phyloP scores from a whole-genome alignment of 2,329 filamentous ascomycete genomes.

The Xenoacremonium recifei region DNA sequence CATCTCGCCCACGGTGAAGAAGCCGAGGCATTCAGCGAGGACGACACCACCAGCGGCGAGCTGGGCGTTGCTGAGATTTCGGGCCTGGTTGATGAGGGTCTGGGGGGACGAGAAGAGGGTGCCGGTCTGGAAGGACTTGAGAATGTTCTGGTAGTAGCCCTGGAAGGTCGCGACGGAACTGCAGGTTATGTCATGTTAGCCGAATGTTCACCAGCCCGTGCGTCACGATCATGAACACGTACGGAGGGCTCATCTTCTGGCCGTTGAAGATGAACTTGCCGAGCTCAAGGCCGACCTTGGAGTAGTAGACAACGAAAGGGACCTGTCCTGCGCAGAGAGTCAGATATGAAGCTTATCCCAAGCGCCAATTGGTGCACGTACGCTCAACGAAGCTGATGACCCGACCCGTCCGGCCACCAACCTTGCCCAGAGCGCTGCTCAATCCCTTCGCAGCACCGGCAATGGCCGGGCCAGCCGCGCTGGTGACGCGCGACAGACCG shows the following conservation, averaged over 20 bases:
- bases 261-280: conserved; percentile 82
- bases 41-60: conserved; percentile 74
- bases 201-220: conserved; percentile 6
- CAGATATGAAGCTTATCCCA: conserved; percentile 6
- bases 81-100: conserved; percentile 54
- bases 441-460: conserved; percentile 67
- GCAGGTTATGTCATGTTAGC: conserved; percentile 13
- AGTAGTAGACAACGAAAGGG: conserved; percentile 88
- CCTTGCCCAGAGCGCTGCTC: conserved; percentile 65
- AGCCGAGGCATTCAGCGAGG: conserved; percentile 83
- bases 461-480: conserved; percentile 76
- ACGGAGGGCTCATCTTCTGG: conserved; percentile 95
- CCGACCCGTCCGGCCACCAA: conserved; percentile 81
- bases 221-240: conserved; percentile 44
- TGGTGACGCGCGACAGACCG: conserved; percentile 78
- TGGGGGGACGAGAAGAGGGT: conserved; percentile 56
- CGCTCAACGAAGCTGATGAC: conserved; percentile 80
- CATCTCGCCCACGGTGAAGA: conserved; percentile 98
- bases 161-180: conserved; percentile 83
- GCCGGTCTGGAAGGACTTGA: conserved; percentile 68
- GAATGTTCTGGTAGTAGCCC: conserved; percentile 74
- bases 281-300: conserved; percentile 83
- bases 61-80: conserved; percentile 70
- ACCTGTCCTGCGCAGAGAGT: conserved; percentile 63
- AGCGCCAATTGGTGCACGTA: conserved; percentile 50